Conservation (phyloP, 129 eudicot species). For the Logfia minima region DNA sequence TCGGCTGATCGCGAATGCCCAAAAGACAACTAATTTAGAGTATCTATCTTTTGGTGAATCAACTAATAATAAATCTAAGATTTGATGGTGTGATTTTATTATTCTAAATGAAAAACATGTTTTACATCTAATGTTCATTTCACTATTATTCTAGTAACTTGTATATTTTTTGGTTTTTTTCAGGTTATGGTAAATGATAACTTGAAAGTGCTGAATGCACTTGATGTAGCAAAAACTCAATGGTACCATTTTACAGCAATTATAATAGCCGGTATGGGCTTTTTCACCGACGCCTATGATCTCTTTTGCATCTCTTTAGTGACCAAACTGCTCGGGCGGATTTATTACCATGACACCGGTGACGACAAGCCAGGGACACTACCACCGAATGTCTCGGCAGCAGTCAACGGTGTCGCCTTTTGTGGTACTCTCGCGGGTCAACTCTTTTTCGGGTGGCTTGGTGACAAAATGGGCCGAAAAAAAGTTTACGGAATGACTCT, state of each 20-base stretch:
- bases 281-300: conserved; percentile 78
- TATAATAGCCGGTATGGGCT: conserved; percentile 74
- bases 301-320: conserved; percentile 69
- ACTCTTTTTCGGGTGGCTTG: conserved; percentile 77
- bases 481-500: conserved; percentile 64
- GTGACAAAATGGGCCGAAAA: conserved; percentile 67
- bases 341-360: conserved; percentile 43
- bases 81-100: too few species aligned
- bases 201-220: conserved; percentile 65
- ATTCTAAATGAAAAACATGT: too few species aligned
- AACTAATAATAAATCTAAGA: too few species aligned
- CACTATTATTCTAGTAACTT: too few species aligned
- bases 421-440: conserved; percentile 64
- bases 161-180: not conserved
- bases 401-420: conserved; percentile 72
- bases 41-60: too few species aligned
- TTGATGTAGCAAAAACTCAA: conserved; percentile 77
- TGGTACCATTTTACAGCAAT: conserved; percentile 75
- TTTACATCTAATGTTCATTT: too few species aligned
- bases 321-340: conserved; percentile 64
- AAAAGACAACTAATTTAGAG: too few species aligned
- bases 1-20: too few species aligned
- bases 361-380: conserved; percentile 52
- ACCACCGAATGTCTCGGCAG: conserved; percentile 55
- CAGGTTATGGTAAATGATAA: conserved; percentile 52